Conservation (phyloP, 257 asterid species). For the Anisodus acutangulus region DNA sequence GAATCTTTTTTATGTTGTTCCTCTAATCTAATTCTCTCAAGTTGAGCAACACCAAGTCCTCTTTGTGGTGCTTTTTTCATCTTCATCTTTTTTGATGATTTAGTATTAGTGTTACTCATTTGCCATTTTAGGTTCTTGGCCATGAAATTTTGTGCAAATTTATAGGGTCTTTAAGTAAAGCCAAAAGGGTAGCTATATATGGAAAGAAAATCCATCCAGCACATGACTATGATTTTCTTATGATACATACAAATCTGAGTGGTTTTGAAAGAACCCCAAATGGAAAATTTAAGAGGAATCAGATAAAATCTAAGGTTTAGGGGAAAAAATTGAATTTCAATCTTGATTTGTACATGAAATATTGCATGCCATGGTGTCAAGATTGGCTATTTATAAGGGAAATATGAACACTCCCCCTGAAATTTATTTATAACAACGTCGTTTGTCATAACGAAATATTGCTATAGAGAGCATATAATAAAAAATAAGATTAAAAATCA, state of each 20-base stretch:
- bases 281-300: conserved; percentile 19
- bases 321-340: conserved; percentile 10
- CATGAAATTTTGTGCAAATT: conserved; percentile 39
- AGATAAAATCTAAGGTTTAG: conserved; percentile 17
- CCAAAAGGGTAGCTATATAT: conserved; percentile 43
- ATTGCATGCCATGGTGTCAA: conserved; percentile 42
- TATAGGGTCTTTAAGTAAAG: conserved; percentile 43
- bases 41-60: conserved; percentile 94
- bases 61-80: conserved; percentile 83
- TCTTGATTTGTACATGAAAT: conserved; percentile 36
- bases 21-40: conserved; percentile 79
- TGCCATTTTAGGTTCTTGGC: conserved; percentile 31
- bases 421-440: neutral
- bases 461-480: neutral
- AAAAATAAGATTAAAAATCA: neutral
- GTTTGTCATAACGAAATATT: neutral
- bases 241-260: conserved; percentile 50
- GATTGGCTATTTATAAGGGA: conserved; percentile 35
- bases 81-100: conserved; percentile 58
- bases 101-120: conserved; percentile 37
- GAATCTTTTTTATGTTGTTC: conserved; percentile 65
- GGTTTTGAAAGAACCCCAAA: conserved; percentile 1
- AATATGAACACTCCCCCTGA: neutral
- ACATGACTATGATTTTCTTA: conserved; percentile 40
- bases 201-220: conserved; percentile 33